Evolutionary conservation across 1,284 basidiomycete genomes (phyloP), one percentile per base, ranked within the genome.

Genomic region (Chalciporus sp.): DNA sequence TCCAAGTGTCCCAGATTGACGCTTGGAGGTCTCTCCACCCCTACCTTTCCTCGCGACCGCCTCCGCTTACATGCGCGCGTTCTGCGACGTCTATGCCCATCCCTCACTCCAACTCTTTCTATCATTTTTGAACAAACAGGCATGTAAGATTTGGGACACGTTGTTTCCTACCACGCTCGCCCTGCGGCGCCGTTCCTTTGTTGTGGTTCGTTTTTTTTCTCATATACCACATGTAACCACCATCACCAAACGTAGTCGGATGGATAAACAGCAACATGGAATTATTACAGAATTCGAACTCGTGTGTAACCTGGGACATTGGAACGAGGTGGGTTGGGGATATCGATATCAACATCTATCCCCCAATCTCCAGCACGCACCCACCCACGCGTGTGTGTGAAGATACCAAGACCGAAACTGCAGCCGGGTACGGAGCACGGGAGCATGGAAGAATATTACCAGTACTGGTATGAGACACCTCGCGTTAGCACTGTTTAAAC

Each of bases 131-230:
- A 33, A 33, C 4, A 31, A 31, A 37, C 42, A 49, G 58, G 39
- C 47, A 39, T 63, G 49, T 62, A 61, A 48, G 17, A 50, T 45
- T 57, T 39, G 49, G 52, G 48, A 53, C 53, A 41, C n/a, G n/a
- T n/a, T 19, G 29, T 37, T 9, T 19, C 41, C 27, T 51, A 33
- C 45, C 51, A 43, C 5, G 26, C 17, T 37, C 37, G 28, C 28
- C 0, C 23, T 50, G 35, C 35, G 35, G 17, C 35, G 17, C 12
- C 29, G 12, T 39, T 42, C 43, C 17, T 17, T 14, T 20, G 20
- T 41, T 45, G 42, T 12, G 10, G 23, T 23, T 23, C 31, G 42
- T 45, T 44, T 17, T 10, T 33, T 19, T 14, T 27, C 31, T 3
- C 39, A 17, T 27, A 17, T 10, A n/a, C 1, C 7, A 37, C 35